Conservation (phyloP, 1,284 basidiomycete species). For the Ceraceosorus bombacis region DNA sequence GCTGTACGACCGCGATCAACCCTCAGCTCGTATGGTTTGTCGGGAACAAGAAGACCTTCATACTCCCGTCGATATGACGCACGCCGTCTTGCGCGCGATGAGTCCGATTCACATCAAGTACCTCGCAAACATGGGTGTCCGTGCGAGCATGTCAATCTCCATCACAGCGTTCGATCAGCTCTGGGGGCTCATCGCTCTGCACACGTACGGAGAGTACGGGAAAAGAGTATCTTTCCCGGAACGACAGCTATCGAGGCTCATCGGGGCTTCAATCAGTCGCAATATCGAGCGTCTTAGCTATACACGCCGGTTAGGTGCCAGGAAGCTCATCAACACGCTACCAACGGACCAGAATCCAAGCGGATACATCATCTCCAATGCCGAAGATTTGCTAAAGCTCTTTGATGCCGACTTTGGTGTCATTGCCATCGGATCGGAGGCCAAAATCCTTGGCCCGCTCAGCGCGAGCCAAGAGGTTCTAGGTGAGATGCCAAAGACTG, state of each 20-base stretch:
- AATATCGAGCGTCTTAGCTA: slow-evolving; percentile 78
- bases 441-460: slow-evolving; percentile 67
- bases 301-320: slow-evolving; percentile 66
- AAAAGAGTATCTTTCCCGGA: slow-evolving; percentile 79
- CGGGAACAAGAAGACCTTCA: slow-evolving; percentile 62
- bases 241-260: slow-evolving; percentile 60
- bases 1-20: slow-evolving; percentile 69
- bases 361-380: slow-evolving; percentile 78
- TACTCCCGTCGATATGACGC: slow-evolving; percentile 74
- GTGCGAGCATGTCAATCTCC: slow-evolving; percentile 53
- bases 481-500: not conserved
- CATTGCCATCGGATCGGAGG: slow-evolving; percentile 67
- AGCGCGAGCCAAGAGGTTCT: slow-evolving; percentile 76
- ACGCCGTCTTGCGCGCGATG: slow-evolving; percentile 78
- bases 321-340: slow-evolving; percentile 74
- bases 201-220: slow-evolving; percentile 68
- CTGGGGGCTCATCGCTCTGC: slow-evolving; percentile 78
- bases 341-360: slow-evolving; percentile 66
- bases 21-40: slow-evolving; percentile 70
- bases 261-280: slow-evolving; percentile 73
- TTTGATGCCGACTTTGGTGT: slow-evolving; percentile 81
- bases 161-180: slow-evolving; percentile 74
- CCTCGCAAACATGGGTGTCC: slow-evolving; percentile 49
- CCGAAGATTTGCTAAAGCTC: slow-evolving; percentile 69
- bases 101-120: slow-evolving; percentile 79